Evolutionary conservation across 2,329 filamentous ascomycete genomes (phyloP), one percentile per base, ranked within the genome.

Genomic region (Hypoxylon sp.): DNA sequence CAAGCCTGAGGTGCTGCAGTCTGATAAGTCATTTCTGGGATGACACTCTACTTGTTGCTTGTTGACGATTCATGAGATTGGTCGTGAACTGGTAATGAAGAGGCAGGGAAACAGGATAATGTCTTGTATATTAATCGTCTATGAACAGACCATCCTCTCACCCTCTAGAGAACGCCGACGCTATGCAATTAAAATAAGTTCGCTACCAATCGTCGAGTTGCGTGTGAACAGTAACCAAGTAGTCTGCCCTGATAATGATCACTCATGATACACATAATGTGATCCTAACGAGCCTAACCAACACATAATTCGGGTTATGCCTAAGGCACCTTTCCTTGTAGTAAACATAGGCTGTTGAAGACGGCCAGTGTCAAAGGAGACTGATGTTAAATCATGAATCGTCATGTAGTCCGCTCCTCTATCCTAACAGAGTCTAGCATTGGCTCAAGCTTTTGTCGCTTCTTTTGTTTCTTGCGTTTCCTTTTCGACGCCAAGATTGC

Each of bases 401-500:
- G 14, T 24, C 42, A 48, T 42, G 40, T 40, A 54, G 45, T 18
- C 30, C n/a, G 18, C 26, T 53, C 26, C 24, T 48, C 40, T 26
- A 32, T 33, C 45, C 12, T n/a, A 44, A 30, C 48, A 40, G n/a
- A 6, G 9, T 51, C 20, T 32, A 36, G 3, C 11, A 26, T 33
- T 20, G 49, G 11, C 51, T 59, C 48, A 53, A 28, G 50, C 5
- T 20, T 42, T 55, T 36, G 26, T 38, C 22, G 32, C 32, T 5
- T 70, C 73, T 59, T 71, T 71, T 51, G 64, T 66, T 55, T 77
- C 73, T 63, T 72, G 71, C 52, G 64, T 69, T 54, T 77, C 78
- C 70, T 80, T 80, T 61, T 83, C 81, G 33, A 86, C 68, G 53
- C 80, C 79, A 53, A 89, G 75, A 65, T 85, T 80, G 77, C 83